Evolutionary conservation across 2,329 filamentous ascomycete species (phyloP), one percentile per base, ranked within the genome.

Genomic region (Colletotrichum siamense): DNA sequence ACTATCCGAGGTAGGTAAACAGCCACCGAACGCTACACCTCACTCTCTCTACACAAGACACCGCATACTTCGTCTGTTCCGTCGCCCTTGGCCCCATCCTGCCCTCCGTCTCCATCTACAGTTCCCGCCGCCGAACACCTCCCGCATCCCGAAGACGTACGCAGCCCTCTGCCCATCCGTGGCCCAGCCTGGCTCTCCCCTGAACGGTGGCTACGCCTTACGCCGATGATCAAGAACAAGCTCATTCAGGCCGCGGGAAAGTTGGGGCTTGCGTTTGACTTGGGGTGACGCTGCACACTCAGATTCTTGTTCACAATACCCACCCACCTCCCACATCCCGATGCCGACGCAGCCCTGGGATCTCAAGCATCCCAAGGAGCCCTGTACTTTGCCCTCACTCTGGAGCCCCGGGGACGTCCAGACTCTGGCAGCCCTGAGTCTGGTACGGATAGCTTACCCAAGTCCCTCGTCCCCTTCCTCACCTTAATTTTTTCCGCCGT

Each of bases 71-170:
- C 63, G 34, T 59, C 59, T 26, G 57, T 55, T 49, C 36, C 73
- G 71, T 68, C 24, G 44, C 62, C 63, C 28, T 18, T 44, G 24
- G n/a, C 52, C 36, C 73, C 30, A 44, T 44, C 18, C 39, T 44
- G 39, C 39, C 39, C 39, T 44, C 18, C 18, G 39, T 69, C 69
- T 66, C 28, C 24, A 44, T 44, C 39, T 44, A n/a, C 39, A 44
- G 39, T 57, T n/a, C 30, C 59, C 28, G 57, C 28, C 30, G 57
- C 57, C 57, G 28, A 61, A 61, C 7, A 55, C 55, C 72, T 74
- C 67, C 71, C 66, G 71, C 66, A 44, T 71, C 67, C 71, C 67
- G 67, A 75, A 71, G 36, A 66, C 68, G 24, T 71, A 65, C 59
- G 71, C 67, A 49, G 66, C 67, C 65, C 49, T 59, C 26, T 59